Conservation (phyloP, 208 protist genomes). For the Leishmania martiniquensis region DNA sequence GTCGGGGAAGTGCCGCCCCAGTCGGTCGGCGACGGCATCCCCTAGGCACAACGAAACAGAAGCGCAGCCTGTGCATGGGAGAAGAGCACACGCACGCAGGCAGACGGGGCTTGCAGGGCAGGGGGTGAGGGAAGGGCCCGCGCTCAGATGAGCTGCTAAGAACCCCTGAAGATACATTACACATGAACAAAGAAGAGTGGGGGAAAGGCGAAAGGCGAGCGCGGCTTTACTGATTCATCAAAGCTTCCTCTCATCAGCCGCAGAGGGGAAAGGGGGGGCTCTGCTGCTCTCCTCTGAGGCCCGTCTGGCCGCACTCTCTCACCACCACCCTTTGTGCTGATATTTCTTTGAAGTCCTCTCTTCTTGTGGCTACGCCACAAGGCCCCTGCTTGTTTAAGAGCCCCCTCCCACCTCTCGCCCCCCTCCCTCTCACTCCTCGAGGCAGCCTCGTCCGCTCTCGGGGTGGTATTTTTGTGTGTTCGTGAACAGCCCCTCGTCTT, state of each 20-base stretch:
- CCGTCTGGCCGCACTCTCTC: background rate
- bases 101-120: background rate
- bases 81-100: background rate
- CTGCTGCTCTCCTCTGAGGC: background rate
- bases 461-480: background rate
- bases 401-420: background rate
- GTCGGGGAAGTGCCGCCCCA: background rate
- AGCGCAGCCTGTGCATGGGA: background rate
- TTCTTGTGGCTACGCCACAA: background rate
- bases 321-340: background rate
- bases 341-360: background rate
- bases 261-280: conserved; percentile 8
- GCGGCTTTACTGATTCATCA: background rate
- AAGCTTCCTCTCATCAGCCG: background rate
- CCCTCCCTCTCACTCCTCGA: background rate
- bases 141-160: background rate
- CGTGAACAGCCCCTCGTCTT: background rate
- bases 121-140: background rate
- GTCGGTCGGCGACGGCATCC: background rate
- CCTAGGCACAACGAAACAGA: background rate
- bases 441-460: background rate
- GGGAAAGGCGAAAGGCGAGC: background rate
- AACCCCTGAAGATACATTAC: background rate
- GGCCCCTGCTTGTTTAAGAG: background rate
- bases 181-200: background rate